Evolutionary conservation across 2,329 filamentous ascomycete genomes (phyloP).

Genomic region (Alternaria postmessia): DNA sequence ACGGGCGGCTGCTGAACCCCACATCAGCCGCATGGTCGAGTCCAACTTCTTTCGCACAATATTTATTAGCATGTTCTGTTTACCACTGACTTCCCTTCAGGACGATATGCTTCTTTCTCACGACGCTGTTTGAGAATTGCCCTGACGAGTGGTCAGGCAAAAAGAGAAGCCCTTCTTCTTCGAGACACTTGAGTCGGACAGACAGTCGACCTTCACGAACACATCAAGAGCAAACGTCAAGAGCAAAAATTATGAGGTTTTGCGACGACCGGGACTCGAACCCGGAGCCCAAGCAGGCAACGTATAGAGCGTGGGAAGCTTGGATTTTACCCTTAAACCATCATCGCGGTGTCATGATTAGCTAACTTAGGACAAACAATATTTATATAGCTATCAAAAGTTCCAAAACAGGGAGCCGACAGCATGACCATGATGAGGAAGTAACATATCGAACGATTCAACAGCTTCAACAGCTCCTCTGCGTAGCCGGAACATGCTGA

Average conservation of each 20-base stretch:
- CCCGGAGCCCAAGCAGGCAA: slow-evolving; percentile 34
- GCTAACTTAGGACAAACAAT: fast-evolving
- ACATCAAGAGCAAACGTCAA: not conserved
- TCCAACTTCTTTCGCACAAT: not conserved
- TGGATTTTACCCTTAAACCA: slow-evolving; percentile 46
- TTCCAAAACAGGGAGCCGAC: fast-evolving
- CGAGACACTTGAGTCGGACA: not conserved
- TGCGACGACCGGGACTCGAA: slow-evolving; percentile 40
- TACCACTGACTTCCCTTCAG: not conserved
- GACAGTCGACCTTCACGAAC: not conserved
- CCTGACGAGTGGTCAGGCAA: not conserved
- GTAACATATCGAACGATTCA: fast-evolving
- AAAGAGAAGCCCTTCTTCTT: not conserved
- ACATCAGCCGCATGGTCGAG: slow-evolving; percentile 8
- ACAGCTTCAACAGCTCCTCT: not conserved
- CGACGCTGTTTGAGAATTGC: not conserved
- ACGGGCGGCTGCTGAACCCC: slow-evolving; percentile 20
- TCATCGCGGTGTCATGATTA: slow-evolving; percentile 16
- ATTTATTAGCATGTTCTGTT: not conserved
- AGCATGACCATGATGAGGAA: not conserved
- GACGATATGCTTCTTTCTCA: not conserved
- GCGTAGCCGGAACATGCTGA: not conserved
- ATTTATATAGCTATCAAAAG: not conserved
- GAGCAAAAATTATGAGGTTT: not conserved
- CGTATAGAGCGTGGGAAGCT: slow-evolving; percentile 35